These are phyloP conservation scores for Capsella bursapastoris DNA, from an alignment of 345 rosid genomes.

Conservation along the genomic window DNA sequence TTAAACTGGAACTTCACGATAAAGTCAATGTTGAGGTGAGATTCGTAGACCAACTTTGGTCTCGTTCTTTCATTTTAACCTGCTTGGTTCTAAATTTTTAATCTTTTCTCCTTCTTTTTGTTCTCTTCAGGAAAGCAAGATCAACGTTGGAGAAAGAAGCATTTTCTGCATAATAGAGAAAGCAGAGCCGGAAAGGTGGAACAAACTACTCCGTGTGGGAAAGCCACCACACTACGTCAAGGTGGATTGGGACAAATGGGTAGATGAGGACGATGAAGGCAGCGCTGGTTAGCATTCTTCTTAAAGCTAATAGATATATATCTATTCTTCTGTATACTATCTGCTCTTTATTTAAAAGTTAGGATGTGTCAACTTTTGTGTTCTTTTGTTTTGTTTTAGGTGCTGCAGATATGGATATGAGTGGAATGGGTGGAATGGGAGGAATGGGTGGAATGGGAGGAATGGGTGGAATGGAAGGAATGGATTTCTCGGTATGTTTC, in stretches of 20 bases:
- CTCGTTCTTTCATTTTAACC: background rate
- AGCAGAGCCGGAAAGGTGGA: conserved; percentile 82
- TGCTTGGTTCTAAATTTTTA: background rate
- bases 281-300: conserved; percentile 42
- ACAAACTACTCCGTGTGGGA: conserved; percentile 64
- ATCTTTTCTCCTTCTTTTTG: background rate
- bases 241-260: conserved; percentile 97
- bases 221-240: conserved; percentile 79
- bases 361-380: background rate
- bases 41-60: conserved; percentile 6
- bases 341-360: background rate
- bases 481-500: conserved; percentile 49
- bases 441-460: conserved; percentile 40
- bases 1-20: conserved; percentile 78
- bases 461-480: conserved; percentile 35
- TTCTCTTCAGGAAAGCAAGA: conserved; percentile 65
- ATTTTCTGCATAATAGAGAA: conserved; percentile 77
- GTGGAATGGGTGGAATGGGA: conserved; percentile 33
- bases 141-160: conserved; percentile 69
- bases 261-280: conserved; percentile 82
- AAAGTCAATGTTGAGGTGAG: conserved; percentile 86
- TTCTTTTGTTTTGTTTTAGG: conserved; percentile 40
- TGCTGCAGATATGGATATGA: conserved; percentile 45
- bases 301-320: background rate
- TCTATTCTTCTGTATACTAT: background rate